phyloP scores from a whole-genome alignment of 2,329 filamentous ascomycete species.

The Nemania abortiva region DNA sequence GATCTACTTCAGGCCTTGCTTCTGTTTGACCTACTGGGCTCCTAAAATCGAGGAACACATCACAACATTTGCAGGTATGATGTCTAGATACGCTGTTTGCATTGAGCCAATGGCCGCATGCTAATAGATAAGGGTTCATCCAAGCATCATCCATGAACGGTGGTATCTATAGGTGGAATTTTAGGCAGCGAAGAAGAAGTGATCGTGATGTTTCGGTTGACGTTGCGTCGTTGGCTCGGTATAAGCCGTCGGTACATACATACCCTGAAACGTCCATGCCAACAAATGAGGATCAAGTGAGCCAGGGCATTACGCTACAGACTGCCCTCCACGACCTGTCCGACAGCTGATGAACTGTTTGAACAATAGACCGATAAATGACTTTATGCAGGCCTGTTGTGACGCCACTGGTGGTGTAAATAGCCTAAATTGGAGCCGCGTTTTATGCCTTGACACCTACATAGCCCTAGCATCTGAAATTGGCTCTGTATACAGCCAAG shows the following conservation, averaged over 20 bases:
- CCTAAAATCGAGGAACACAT: neutral
- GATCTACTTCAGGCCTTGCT: neutral
- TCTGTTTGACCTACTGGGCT: neutral
- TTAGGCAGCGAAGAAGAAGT: neutral
- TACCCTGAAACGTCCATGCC: conserved; percentile 14
- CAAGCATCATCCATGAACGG: conserved; percentile 1
- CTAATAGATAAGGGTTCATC: neutral
- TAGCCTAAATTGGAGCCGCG: conserved; percentile 39
- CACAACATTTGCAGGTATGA: conserved; percentile 3
- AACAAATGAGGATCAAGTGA: neutral
- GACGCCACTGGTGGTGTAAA: conserved; percentile 29
- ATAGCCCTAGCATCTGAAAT: conserved; percentile 9
- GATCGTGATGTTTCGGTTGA: neutral
- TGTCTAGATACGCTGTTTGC: neutral
- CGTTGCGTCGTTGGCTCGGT: conserved; percentile 12
- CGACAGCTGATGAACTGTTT: conserved; percentile 11
- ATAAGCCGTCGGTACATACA: conserved; percentile 4
- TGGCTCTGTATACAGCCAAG: conserved; percentile 14
- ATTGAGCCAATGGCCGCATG: conserved; percentile 5
- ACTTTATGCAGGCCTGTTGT: conserved; percentile 29
- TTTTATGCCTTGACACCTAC: conserved; percentile 23
- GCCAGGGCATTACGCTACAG: conserved; percentile 7
- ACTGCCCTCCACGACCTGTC: conserved; percentile 7
- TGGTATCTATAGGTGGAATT: neutral
- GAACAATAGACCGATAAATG: conserved; percentile 26